Evolutionary conservation across 441 rosid genomes (phyloP).

Genomic region (Adansonia rubrostipa): DNA sequence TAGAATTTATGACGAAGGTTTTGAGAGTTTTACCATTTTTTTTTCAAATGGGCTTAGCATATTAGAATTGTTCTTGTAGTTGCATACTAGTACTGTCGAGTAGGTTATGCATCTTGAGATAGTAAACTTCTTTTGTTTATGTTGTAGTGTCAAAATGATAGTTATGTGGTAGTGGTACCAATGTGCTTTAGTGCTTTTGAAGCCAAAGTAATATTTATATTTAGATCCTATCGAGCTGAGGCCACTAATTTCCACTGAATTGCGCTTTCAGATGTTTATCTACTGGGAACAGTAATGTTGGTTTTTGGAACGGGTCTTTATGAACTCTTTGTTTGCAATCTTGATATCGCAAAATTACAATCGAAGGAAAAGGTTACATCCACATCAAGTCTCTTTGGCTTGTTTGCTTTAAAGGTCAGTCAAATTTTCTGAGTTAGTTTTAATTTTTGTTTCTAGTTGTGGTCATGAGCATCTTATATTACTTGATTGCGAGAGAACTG

Average conservation of each 20-base stretch:
- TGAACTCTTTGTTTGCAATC: conserved; percentile 87
- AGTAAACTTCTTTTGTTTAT: neutral
- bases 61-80: neutral
- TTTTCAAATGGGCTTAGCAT: neutral
- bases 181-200: neutral
- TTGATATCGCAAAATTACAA: conserved; percentile 53
- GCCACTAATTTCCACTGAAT: conserved; percentile 12
- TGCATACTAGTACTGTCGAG: neutral
- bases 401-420: conserved; percentile 78
- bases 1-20: neutral
- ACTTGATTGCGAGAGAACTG: conserved; percentile 5
- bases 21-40: neutral
- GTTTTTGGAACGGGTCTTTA: conserved; percentile 96
- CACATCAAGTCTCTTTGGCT: conserved; percentile 78
- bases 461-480: neutral
- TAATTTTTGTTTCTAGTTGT: neutral
- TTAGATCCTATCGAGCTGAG: conserved; percentile 6
- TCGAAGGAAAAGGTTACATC: conserved; percentile 40
- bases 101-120: neutral
- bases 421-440: neutral
- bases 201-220: neutral
- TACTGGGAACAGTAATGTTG: conserved; percentile 93
- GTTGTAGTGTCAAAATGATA: neutral
- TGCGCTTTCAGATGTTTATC: conserved; percentile 67
- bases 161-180: neutral